Percentiles rank a stretch among this genome's conserved stretches.
phyloP scores from a whole-genome alignment of 306 rosid genomes.

The Lablab purpureus region DNA sequence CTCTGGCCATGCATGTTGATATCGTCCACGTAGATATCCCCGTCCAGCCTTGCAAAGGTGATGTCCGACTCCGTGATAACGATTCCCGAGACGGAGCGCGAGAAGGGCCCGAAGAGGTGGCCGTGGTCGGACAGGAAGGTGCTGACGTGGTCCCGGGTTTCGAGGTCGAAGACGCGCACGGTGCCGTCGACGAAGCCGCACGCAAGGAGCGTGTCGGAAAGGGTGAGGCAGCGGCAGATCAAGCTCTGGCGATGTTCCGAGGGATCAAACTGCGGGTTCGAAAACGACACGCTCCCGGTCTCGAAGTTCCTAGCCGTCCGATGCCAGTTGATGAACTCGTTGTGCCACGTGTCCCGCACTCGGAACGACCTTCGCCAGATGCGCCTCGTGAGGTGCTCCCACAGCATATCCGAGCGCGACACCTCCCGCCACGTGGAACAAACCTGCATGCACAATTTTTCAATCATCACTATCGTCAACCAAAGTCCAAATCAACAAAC shows the following conservation, averaged over 20 bases:
- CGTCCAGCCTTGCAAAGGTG: constrained; percentile 66
- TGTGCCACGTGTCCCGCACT: constrained; percentile 63
- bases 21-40: constrained; percentile 65
- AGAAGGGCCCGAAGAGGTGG: constrained; percentile 60
- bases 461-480: not conserved
- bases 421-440: constrained; percentile 88
- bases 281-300: not conserved
- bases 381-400: constrained; percentile 61
- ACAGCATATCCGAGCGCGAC: constrained; percentile 69
- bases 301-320: constrained; percentile 69
- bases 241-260: constrained; percentile 46
- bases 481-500: not conserved
- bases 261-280: constrained; percentile 53
- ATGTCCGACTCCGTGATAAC: constrained; percentile 39
- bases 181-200: constrained; percentile 89
- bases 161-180: constrained; percentile 72
- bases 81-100: constrained; percentile 77
- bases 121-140: constrained; percentile 59
- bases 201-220: constrained; percentile 71
- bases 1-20: constrained; percentile 22
- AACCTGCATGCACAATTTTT: constrained; percentile 60
- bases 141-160: constrained; percentile 52
- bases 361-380: constrained; percentile 74
- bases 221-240: constrained; percentile 75
- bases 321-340: constrained; percentile 77